Evolutionary conservation across 768 basidiomycete species (phyloP), one percentile per base, ranked within the genome.

Genomic region (Rhodotorula toruloides): DNA sequence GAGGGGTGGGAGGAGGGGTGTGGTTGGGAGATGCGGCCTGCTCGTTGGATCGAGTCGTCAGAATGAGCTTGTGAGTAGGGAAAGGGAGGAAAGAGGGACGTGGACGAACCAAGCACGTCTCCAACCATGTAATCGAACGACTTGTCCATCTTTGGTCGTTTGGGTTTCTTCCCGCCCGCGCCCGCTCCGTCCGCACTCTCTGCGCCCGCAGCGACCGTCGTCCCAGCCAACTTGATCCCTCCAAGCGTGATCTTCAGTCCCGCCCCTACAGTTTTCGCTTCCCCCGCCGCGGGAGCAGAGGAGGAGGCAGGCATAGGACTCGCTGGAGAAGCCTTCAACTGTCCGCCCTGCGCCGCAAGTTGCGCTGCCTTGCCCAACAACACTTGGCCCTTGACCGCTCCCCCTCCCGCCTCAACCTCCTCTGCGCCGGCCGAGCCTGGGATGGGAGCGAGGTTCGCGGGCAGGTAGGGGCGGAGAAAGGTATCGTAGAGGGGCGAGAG

Each of bases 101-200:
- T 46, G 6, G 25, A 53, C 69, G 31, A 3, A 74, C 74, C 74
- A 37, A 71, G 70, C 17, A 75, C 63, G 57, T 75, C 74, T 7
- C 39, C 60, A 14, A 75, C 54, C 43, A 75, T 52, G 44, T 67
- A 63, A 11, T 65, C 40, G 54, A 70, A 75, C n/a, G 54, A 40
- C 52, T 70, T 75, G 31, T 75, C 72, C 68, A 75, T 73, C 63
- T 59, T 68, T 27, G 56, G 43, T 40, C 55, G 49, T 29, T 67
- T 70, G 29, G 46, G 29, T 32, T 34, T 58, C 54, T 69, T 68
- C 17, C 40, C 63, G 5, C 19, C 34, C 40, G 42, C n/a, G 6
- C 21, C 42, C 19, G n/a, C 25, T n/a, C 22, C n/a, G 13, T 13
- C 49, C 14, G 12, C 34, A 0, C 46, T 46, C 1, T 27, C 58